Evolutionary conservation across 2,329 filamentous ascomycete genomes (phyloP).

Genomic region (Periconia macrospinosa): DNA sequence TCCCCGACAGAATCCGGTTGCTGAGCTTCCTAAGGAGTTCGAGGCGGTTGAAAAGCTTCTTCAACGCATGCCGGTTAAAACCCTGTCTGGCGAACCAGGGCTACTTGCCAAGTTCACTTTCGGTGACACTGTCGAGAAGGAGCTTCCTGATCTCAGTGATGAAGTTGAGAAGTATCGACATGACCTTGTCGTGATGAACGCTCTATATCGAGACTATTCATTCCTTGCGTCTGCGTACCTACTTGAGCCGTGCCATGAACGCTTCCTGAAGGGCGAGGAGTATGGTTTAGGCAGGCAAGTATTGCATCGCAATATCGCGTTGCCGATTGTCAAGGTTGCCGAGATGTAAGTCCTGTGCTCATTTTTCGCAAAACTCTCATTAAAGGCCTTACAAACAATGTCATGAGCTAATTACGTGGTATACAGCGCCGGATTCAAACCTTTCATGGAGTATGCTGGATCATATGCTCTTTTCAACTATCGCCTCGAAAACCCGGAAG

Average conservation of each 20-base stretch:
- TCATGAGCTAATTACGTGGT: conserved; percentile 20
- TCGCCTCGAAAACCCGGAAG: conserved; percentile 57
- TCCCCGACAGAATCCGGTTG: conserved; percentile 57
- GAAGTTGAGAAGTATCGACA: conserved; percentile 70
- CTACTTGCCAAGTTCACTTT: conserved; percentile 74
- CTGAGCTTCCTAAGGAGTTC: conserved; percentile 72
- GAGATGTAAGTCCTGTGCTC: conserved; percentile 69
- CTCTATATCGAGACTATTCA: conserved; percentile 87
- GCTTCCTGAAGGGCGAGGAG: conserved; percentile 65
- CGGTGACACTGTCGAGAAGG: conserved; percentile 72
- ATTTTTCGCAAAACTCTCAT: too few relatives aligned
- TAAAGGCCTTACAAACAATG: background rate
- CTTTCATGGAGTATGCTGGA: conserved; percentile 84
- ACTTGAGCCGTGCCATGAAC: conserved; percentile 86
- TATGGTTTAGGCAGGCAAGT: conserved; percentile 78
- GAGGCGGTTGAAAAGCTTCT: conserved; percentile 71
- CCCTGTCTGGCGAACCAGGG: conserved; percentile 70
- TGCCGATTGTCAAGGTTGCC: conserved; percentile 80
- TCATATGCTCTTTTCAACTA: conserved; percentile 68
- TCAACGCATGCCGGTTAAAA: conserved; percentile 78
- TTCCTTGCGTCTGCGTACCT: conserved; percentile 89
- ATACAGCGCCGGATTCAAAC: conserved; percentile 71
- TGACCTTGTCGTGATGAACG: conserved; percentile 79
- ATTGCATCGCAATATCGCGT: conserved; percentile 73
- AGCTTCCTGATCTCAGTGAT: conserved; percentile 75